Conservation (phyloP, 768 basidiomycete genomes). For the Psilocybe tampanensis region DNA sequence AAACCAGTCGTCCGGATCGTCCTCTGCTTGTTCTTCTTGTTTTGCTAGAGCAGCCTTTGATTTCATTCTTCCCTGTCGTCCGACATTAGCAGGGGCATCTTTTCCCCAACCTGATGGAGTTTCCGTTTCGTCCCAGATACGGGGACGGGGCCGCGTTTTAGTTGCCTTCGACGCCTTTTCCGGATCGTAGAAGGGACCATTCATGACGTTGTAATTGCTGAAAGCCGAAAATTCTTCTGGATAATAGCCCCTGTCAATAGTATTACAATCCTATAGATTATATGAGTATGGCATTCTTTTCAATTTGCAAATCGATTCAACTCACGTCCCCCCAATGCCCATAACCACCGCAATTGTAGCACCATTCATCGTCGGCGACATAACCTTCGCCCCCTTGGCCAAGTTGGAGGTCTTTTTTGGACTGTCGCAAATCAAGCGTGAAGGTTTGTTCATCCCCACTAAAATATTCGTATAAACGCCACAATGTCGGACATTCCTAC, state of each 20-base stretch:
- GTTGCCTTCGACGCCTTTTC: constrained; percentile 27
- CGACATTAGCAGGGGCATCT: constrained; percentile 59
- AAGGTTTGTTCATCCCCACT: constrained; percentile 49
- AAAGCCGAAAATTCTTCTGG: constrained; percentile 69
- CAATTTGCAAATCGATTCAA: constrained; percentile 8
- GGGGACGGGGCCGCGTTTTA: constrained; percentile 16
- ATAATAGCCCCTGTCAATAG: constrained; percentile 36
- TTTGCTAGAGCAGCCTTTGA: constrained; percentile 57
- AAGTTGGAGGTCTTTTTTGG: constrained; percentile 49
- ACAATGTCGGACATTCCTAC: constrained; percentile 83
- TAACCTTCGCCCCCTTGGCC: constrained; percentile 82
- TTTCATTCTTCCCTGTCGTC: constrained; percentile 64
- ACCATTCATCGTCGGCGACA: constrained; percentile 75
- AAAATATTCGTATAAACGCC: constrained; percentile 80
- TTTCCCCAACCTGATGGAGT: constrained; percentile 46
- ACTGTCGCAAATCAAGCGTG: constrained; percentile 48
- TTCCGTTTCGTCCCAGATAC: constrained; percentile 43
- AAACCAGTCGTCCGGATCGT: constrained; percentile 74
- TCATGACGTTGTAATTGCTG: constrained; percentile 56
- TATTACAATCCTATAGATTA: constrained; percentile 60
- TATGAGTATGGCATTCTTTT: neutral
- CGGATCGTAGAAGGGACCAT: constrained; percentile 68
- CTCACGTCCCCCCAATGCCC: constrained; percentile 85
- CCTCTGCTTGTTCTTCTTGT: constrained; percentile 45
- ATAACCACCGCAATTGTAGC: constrained; percentile 74